A percentile compares a stretch with the other conserved stretches of the same genome.
These are phyloP conservation scores for Thermomyces lanuginosus DNA, from an alignment of 2,329 filamentous ascomycete species.

Conservation along the genomic window DNA sequence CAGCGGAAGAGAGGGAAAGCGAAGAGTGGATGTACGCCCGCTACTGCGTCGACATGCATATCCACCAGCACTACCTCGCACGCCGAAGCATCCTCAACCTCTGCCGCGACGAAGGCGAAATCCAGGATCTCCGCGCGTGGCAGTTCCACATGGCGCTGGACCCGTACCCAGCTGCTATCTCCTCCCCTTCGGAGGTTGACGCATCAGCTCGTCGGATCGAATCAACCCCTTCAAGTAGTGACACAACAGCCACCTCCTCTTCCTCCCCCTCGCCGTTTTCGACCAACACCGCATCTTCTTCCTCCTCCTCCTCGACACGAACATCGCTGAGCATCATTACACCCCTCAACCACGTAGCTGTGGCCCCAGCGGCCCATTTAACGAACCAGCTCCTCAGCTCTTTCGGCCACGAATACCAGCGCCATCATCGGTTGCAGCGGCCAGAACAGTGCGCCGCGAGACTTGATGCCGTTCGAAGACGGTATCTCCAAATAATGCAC, in stretches of 20 bases:
- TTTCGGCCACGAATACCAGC: no score
- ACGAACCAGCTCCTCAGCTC: conserved; percentile 2
- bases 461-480: conserved; percentile 2
- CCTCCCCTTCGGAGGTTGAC: no score
- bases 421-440: no score
- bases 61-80: conserved; percentile 15
- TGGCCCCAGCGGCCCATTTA: conserved; percentile 4
- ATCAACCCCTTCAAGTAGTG: no score
- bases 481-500: conserved; percentile 3
- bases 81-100: conserved; percentile 11
- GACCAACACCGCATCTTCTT: conserved; percentile 4
- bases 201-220: no score
- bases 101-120: conserved; percentile 16
- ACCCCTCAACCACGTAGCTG: no score
- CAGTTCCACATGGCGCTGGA: conserved; percentile 9
- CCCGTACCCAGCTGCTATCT: no score
- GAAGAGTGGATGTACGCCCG: conserved; percentile 11
- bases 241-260: conserved; percentile 5
- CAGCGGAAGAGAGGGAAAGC: conserved; percentile 5
- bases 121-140: conserved; percentile 14
- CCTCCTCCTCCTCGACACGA: no score
- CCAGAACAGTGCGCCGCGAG: conserved; percentile 5
- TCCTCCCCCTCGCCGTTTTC: conserved; percentile 3
- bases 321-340: no score
- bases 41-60: conserved; percentile 18